Evolutionary conservation across 345 rosid genomes (phyloP).

Genomic region (Cardiospermum halicacabum): DNA sequence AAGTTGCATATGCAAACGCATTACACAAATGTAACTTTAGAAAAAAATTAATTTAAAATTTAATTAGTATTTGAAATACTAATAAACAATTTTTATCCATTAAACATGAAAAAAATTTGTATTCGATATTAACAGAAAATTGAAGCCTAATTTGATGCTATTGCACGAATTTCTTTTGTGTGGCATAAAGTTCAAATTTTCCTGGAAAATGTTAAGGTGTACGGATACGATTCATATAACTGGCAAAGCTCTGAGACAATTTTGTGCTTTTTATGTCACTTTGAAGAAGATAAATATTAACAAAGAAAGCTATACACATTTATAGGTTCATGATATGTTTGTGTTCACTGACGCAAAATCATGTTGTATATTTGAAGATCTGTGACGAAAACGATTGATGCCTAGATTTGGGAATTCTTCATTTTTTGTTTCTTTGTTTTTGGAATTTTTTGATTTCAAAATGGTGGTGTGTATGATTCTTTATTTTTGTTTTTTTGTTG

Average conservation of each 20-base stretch:
- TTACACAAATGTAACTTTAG: too few relatives aligned
- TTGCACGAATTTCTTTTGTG: not conserved
- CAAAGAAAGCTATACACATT: not conserved
- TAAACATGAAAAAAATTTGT: too few relatives aligned
- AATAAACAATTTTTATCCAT: too few relatives aligned
- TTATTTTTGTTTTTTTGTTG: not conserved
- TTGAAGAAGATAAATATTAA: not conserved
- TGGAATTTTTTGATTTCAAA: not conserved
- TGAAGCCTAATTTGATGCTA: not conserved
- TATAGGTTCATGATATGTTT: not conserved
- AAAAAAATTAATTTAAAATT: too few relatives aligned
- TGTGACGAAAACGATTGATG: conserved; percentile 24
- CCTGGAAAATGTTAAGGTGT: conserved; percentile 14
- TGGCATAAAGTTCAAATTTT: not conserved
- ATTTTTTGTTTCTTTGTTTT: not conserved
- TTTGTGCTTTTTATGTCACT: not conserved
- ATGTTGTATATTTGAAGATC: conserved; percentile 15
- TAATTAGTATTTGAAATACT: too few relatives aligned
- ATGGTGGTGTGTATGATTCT: not conserved
- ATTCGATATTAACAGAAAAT: too few relatives aligned
- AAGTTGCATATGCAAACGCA: too few relatives aligned
- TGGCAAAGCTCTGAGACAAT: not conserved
- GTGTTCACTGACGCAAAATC: conserved; percentile 7
- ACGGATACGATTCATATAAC: conserved; percentile 2
- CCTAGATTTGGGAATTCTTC: not conserved